phyloP scores from a whole-genome alignment of 495 filamentous ascomycete species.

The Penicillium canescens region DNA sequence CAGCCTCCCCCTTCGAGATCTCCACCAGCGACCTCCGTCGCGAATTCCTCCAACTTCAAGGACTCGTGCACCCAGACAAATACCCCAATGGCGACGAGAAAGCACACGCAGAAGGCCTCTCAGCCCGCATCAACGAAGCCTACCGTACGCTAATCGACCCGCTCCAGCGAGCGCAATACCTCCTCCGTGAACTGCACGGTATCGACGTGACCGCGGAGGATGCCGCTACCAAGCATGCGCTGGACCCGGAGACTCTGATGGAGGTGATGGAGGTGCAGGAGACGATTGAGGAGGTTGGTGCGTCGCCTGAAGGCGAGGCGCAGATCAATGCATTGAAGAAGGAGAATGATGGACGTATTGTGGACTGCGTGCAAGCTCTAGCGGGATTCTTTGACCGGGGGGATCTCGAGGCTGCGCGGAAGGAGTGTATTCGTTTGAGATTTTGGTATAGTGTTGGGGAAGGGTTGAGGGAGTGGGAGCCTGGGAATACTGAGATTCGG shows the following conservation, averaged over 20 bases:
- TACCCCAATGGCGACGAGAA: constrained; percentile 56
- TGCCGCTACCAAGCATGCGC: constrained; percentile 59
- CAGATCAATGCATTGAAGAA: constrained; percentile 59
- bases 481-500: constrained; percentile 63
- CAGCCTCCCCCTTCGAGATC: constrained; percentile 72
- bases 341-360: constrained; percentile 69
- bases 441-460: constrained; percentile 92
- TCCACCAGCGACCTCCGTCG: constrained; percentile 63
- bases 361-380: constrained; percentile 56
- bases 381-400: constrained; percentile 63
- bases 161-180: constrained; percentile 79
- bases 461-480: constrained; percentile 80
- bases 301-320: constrained; percentile 56
- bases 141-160: constrained; percentile 80
- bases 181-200: constrained; percentile 65
- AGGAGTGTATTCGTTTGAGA: constrained; percentile 73
- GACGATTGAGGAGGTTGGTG: constrained; percentile 67
- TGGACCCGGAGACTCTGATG: constrained; percentile 74
- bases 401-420: constrained; percentile 65
- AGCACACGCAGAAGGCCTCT: constrained; percentile 67
- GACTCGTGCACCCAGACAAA: constrained; percentile 79
- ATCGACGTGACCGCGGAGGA: constrained; percentile 74
- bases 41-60: constrained; percentile 86
- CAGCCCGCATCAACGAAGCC: constrained; percentile 81
- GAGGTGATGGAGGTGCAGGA: constrained; percentile 87